These are phyloP conservation scores for Crucihimalaya himalaica DNA, from an alignment of 345 rosid species.

Conservation along the genomic window DNA sequence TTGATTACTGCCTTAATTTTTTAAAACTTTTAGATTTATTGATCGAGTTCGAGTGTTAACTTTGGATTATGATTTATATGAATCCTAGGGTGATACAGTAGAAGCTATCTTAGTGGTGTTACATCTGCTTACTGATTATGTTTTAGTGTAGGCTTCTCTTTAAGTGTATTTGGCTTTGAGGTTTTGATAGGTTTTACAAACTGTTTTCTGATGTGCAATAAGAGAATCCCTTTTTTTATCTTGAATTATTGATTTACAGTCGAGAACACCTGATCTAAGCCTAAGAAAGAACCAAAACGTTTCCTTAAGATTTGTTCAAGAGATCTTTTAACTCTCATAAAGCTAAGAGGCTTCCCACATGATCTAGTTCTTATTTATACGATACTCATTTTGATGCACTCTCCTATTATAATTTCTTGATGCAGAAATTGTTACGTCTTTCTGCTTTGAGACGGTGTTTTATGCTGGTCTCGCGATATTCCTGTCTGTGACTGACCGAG, in stretches of 20 bases:
- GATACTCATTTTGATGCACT: background rate
- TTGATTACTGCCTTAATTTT: background rate
- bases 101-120: background rate
- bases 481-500: conserved; percentile 56
- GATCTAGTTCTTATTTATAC: background rate
- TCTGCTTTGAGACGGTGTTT: conserved; percentile 65
- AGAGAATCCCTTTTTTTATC: background rate
- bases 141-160: conserved; percentile 4
- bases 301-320: background rate
- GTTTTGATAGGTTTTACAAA: background rate
- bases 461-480: conserved; percentile 75
- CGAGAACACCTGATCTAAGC: background rate
- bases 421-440: conserved; percentile 68
- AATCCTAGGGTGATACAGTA: background rate
- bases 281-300: background rate
- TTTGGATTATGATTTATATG: background rate
- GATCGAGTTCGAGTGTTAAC: background rate
- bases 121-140: background rate
- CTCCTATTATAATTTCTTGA: conserved; percentile 1
- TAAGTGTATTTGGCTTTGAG: background rate
- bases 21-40: background rate
- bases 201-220: background rate
- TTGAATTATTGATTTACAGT: background rate
- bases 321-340: background rate
- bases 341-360: background rate